A percentile compares a stretch with the other conserved stretches of the same genome.
phyloP scores from a whole-genome alignment of 768 basidiomycete genomes.

The Pleurotus tuber-regium region DNA sequence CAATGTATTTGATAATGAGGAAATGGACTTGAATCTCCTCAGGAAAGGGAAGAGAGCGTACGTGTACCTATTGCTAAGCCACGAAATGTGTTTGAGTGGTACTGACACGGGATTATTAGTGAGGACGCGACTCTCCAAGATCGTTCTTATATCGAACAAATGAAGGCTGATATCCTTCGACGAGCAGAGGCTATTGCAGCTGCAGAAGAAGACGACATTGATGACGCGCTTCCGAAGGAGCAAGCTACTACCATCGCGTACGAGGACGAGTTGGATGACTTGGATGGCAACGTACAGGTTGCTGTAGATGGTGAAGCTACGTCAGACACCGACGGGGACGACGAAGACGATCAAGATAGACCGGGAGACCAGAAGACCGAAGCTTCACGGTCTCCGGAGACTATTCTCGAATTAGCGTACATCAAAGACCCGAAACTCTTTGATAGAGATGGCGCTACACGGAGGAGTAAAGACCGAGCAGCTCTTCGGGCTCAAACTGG shows the following conservation, averaged over 20 bases:
- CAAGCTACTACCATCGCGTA: conserved; percentile 29
- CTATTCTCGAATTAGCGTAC: conserved; percentile 75
- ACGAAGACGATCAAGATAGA: conserved; percentile 31
- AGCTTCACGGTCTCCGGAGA: conserved; percentile 43
- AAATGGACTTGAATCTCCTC: conserved; percentile 60
- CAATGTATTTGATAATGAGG: conserved; percentile 77
- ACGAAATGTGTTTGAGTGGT: background rate
- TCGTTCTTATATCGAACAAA: conserved; percentile 57
- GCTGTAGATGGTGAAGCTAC: conserved; percentile 58
- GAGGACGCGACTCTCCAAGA: conserved; percentile 53
- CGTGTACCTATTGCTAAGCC: conserved; percentile 32
- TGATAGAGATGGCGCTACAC: conserved; percentile 69
- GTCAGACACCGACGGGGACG: conserved; percentile 38
- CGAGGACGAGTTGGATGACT: conserved; percentile 52
- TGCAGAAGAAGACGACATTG: conserved; percentile 34
- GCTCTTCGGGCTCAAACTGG: conserved; percentile 72
- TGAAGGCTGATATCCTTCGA: conserved; percentile 83
- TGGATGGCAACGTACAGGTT: conserved; percentile 44
- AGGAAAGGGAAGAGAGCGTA: conserved; percentile 59
- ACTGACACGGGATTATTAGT: conserved; percentile 30
- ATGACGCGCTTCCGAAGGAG: conserved; percentile 18
- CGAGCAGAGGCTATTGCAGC: conserved; percentile 66
- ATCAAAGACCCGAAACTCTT: conserved; percentile 73
- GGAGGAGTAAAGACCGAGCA: conserved; percentile 63
- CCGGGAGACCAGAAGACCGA: conserved; percentile 24